Base-by-base conservation (phyloP, 371 early-diverging fungal genomes). In the Syncephalastrum racemosum region DNA sequence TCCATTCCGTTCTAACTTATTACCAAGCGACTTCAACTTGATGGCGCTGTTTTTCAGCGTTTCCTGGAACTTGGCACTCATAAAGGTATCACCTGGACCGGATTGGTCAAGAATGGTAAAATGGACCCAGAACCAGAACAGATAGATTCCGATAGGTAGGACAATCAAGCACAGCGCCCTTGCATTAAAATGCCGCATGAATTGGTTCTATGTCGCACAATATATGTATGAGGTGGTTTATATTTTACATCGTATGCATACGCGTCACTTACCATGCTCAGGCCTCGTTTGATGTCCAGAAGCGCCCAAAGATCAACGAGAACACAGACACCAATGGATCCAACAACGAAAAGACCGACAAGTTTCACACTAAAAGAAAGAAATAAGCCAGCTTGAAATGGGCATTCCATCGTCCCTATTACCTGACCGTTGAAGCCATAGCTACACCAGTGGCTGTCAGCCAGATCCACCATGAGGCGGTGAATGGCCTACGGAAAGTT, bases 61-160 rank as follows among this genome's bases (percentile, higher is more conserved):
- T 53, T 88, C 88, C 40, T 98, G 97, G 79, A 98, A 98, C 45
- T 71, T 67, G 15, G 92, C 75, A 41, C 88, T 88, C 93, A 96
- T 96, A 70, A 95, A 97, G 2, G 80, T 82, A 68, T 98, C 98
- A 44, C 99, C 99, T 16, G 99, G 90, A 4, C 99, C 99, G 55
- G 88, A 87, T 53, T 81, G 79, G 12, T 66, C 79, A 27, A 88
- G 74, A 14, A 93, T 79, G 5, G 71, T 71, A 67, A 94, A 96
- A 73, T 98, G 98, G 12, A 95, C 57, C 56, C 80, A 79, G 70
- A 94, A 98, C 62, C 85, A 77, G 45, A 82, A 69, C 40, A 89
- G 59, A 64, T 97, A 98, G 13, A 97, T 62, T 42, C 62, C 25
- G 13, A 86, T 50, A 8, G 98, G 98, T 19, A 95, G 49, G 10